These are phyloP conservation scores for Arxiozyma bovina DNA, from an alignment of 1,139 yeast species.

Conservation along the genomic window DNA sequence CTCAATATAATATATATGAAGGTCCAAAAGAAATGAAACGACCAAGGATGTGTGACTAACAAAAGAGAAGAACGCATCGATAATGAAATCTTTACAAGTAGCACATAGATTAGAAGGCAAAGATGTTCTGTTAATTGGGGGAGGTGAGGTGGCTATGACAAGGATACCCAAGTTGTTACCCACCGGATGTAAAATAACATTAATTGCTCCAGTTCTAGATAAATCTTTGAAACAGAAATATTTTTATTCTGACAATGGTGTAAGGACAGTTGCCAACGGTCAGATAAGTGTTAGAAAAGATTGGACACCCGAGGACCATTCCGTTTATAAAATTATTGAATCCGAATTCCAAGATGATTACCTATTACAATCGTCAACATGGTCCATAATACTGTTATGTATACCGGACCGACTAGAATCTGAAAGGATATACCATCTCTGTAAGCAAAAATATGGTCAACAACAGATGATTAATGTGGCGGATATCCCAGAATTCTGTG, in stretches of 20 bases:
- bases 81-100: slow-evolving; percentile 22
- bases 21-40: too few species aligned
- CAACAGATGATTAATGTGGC: slow-evolving; percentile 30
- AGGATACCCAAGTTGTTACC: slow-evolving; percentile 26
- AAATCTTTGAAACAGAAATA: slow-evolving; percentile 2
- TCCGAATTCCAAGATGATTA: slow-evolving; percentile 13
- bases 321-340: slow-evolving; percentile 14
- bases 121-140: slow-evolving; percentile 27
- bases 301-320: slow-evolving; percentile 7
- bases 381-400: slow-evolving; percentile 26
- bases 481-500: slow-evolving; percentile 30
- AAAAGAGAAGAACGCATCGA: not conserved
- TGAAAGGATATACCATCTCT: slow-evolving; percentile 19
- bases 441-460: slow-evolving; percentile 20
- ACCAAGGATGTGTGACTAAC: not conserved
- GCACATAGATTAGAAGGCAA: slow-evolving; percentile 25
- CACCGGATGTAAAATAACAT: slow-evolving; percentile 28
- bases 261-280: not conserved
- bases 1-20: too few species aligned
- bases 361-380: slow-evolving; percentile 14
- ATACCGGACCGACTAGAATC: slow-evolving; percentile 23
- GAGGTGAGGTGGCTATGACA: slow-evolving; percentile 29
- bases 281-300: not conserved
- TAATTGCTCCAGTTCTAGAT: slow-evolving; percentile 20
- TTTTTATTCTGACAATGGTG: not conserved